Base-by-base conservation (phyloP, 2,329 filamentous ascomycete genomes). In the Colletotrichum tropicicola region DNA sequence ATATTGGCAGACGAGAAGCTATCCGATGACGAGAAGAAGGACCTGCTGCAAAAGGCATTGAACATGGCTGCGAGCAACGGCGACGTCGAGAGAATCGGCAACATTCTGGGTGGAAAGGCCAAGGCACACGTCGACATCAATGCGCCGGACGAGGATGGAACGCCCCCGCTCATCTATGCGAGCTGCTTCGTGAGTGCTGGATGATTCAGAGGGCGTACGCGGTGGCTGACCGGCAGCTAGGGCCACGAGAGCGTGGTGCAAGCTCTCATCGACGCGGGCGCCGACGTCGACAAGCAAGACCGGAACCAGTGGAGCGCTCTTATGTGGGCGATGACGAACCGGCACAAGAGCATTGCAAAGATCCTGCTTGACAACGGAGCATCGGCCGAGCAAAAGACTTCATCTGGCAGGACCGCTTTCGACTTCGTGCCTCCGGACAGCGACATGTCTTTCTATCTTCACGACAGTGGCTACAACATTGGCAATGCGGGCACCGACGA, bases 301-400 rank as follows among this genome's bases (percentile, higher is more conserved):
- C 92, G 91, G 68, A 98, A 98, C 75, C 91, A 97, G 74, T 99
- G 96, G 96, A 98, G 93, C 73, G 92, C 96, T 13, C 84, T 99
- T 66, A 99, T 99, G 94, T 99, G 96, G 96, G 95, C 96, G 52
- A 98, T 98, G 93, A 99, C 96, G 59, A 99, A 99, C 78, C 85
- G 94, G 61, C 96, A 99, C 79, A 98, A 98, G 79, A 90, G 90
- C 49, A 99, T 99, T 70, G 94, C 95, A 35, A 98, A 98, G 78
- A 85, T 94, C 10, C 82, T 99, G 15, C 86, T 99, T 32, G 95
- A 99, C 75, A 92, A 96, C 72, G 94, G 94, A 15, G 96, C 96
- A 19, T 97, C 94, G n/a, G 91, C 94, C 3, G 95, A 98, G 72
- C 92, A 97, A 70, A 97, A 97, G 76, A 98, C 96, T 1, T 96